Evolutionary conservation across 2,329 filamentous ascomycete species (phyloP), one percentile per base, ranked within the genome.

Genomic region (Conoideocrella luteorostrata): DNA sequence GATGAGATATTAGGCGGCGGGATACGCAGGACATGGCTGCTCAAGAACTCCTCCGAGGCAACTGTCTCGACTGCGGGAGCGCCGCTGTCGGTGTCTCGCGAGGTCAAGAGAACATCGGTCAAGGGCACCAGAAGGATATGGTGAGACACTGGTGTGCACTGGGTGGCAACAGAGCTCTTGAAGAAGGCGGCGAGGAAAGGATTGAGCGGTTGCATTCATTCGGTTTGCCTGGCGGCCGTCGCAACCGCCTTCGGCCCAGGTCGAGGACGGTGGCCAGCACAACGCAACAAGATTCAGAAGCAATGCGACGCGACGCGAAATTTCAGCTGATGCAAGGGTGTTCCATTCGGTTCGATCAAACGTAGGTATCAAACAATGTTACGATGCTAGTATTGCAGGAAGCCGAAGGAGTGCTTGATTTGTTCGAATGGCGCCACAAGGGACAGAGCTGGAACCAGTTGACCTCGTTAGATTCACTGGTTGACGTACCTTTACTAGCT

Each of bases 161-260:
- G 91, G 59, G 85, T 75, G 56, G 86, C 85, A 63, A 96, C 78
- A 66, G 88, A 82, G 79, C 89, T 97, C 74, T 88, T 89, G 78
- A 96, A 96, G 82, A 98, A 97, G 77, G 91, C 89, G 75, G 87
- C 84, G 68, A 98, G 78, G 71, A 96, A 97, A 66, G 93, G 93
- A 72, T 98, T 98, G 82, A 97, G 78, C 74, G 93, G 88, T 84
- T 90, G 90, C 90, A 95, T 95, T 68, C 65, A 67, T 60, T 65
- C 64, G 62, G 55, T 60, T 63, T 57, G 50, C 44, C 46, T 43
- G 44, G 44, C 50, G 50, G 54, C 45, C 45, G 51, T 53, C 44
- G 56, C 52, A 50, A 54, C 51, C 46, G 47, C 55, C 51, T 47
- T 58, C 59, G 56, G 55, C 53, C 53, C 52, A 41, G 50, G 47